Evolutionary conservation across 2,329 filamentous ascomycete genomes (phyloP).

Genomic region (Trematosphaeria pertusa): DNA sequence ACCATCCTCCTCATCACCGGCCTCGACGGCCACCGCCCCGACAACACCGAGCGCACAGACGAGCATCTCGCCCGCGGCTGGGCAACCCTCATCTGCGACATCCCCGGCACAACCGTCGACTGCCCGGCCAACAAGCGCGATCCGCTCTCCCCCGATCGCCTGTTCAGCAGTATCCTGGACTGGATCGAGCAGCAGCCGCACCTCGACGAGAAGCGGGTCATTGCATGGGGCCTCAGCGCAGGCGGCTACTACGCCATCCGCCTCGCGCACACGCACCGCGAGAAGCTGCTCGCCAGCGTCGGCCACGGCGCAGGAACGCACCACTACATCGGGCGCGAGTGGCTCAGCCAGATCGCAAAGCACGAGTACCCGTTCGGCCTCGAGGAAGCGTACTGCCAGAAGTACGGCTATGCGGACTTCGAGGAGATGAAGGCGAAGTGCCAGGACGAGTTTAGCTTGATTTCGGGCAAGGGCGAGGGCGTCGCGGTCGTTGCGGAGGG

Average conservation of each 20-base stretch:
- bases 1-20: conserved; percentile 63
- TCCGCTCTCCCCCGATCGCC: conserved; percentile 57
- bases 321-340: conserved; percentile 63
- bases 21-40: conserved; percentile 65
- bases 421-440: conserved; percentile 56
- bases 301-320: conserved; percentile 64
- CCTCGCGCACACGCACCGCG: conserved; percentile 62
- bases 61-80: conserved; percentile 57
- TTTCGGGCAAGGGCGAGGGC: conserved; percentile 60
- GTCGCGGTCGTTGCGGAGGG: conserved; percentile 43
- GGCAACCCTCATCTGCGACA: conserved; percentile 60
- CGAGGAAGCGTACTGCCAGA: conserved; percentile 55
- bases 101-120: conserved; percentile 62
- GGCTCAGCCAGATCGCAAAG: conserved; percentile 60
- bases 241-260: conserved; percentile 66
- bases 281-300: conserved; percentile 57
- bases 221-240: conserved; percentile 64
- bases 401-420: conserved; percentile 50
- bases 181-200: conserved; percentile 55
- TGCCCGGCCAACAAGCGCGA: conserved; percentile 59
- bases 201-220: conserved; percentile 56
- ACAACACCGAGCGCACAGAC: conserved; percentile 52
- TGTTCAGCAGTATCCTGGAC: conserved; percentile 60
- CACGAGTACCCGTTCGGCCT: conserved; percentile 67
- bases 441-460: conserved; percentile 58